Base-by-base conservation (phyloP, 2,329 filamentous ascomycete genomes). In the Emergomyces pasteurianus region DNA sequence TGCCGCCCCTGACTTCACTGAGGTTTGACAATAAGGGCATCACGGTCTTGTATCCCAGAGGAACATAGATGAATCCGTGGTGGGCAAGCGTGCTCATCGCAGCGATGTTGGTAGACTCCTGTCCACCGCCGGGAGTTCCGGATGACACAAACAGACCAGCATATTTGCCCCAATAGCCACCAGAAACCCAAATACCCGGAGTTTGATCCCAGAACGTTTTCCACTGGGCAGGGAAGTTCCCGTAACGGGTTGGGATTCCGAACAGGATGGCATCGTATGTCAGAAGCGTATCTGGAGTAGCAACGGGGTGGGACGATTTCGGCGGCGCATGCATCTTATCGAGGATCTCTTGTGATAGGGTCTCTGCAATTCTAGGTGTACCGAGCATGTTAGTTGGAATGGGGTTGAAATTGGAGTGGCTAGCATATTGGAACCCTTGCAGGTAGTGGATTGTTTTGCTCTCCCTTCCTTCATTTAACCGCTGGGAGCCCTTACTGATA, bases 191-290 rank as follows among this genome's bases (percentile, higher is more conserved):
- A 76, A 94, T 88, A 68, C 83, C 81, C 71, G 92, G 92, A 28
- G 90, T 92, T 77, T 84, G 83, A 81, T 99, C 94, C 89, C 91
- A 95, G 73, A 79, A 80, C 60, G 74, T 77, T 82, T 94, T 96
- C 89, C 89, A 96, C 79, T 99, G 94, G 21, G 87, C 89, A 56
- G 92, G 92, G 83, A 96, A 96, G 85, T 95, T 97, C 70, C 94
- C 94, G 79, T 90, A 99, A 67, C 94, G 85, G 58, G 94, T 99
- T 63, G 94, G 94, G 74, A 97, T 94, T 67, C 94, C 94, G 70
- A 97, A 83, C 65, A 99, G 86, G 80, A 96, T 86, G 67, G 80
- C 94, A 71, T 97, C 92, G 79, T 95, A 97, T 59, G 79, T 65
- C 71, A 86, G 83, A 50, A 96, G 86, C 38, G 74, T 79, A 14